Percentiles rank a stretch among this genome's conserved stretches.
phyloP scores from a whole-genome alignment of 106 monocot species.

The Apostasia ramifera region DNA sequence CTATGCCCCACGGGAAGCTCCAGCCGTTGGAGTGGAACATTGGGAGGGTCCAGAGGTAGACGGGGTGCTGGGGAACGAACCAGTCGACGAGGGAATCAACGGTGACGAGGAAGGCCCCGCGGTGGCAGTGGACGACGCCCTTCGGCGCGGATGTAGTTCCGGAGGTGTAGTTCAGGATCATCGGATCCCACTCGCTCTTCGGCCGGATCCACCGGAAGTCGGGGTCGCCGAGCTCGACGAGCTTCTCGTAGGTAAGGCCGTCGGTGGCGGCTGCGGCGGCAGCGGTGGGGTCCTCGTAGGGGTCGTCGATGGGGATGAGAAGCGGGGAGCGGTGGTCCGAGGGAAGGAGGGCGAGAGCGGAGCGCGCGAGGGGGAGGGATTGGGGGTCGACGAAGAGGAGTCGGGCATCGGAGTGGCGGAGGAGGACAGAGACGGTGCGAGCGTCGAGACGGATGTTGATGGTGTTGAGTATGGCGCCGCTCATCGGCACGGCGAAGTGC shows the following conservation, averaged over 20 bases:
- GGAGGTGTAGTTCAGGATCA: conserved; percentile 84
- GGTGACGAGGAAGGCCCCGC: conserved; percentile 43
- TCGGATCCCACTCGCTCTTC: conserved; percentile 54
- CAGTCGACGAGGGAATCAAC: conserved; percentile 51
- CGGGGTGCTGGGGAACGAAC: conserved; percentile 40
- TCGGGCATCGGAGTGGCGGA: conserved; percentile 25
- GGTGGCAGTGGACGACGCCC: conserved; percentile 83
- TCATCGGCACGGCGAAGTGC: conserved; percentile 69
- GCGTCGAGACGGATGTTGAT: conserved; percentile 39
- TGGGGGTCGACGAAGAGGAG: conserved; percentile 28
- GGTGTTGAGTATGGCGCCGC: conserved; percentile 40
- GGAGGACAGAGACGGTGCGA: conserved; percentile 29
- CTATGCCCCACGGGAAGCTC: conserved; percentile 76
- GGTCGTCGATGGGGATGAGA: conserved; percentile 32
- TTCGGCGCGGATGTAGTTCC: conserved; percentile 85
- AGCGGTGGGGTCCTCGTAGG: conserved; percentile 1
- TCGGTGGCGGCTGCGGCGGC: background rate
- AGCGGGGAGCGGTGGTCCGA: conserved; percentile 4
- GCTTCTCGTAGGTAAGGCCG: conserved; percentile 38
- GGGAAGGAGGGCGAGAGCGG: conserved; percentile 16
- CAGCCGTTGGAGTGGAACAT: conserved; percentile 95
- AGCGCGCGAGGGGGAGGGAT: conserved; percentile 11
- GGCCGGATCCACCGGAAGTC: conserved; percentile 61
- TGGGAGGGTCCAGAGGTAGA: conserved; percentile 79
- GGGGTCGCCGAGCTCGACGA: conserved; percentile 40